Percentiles rank a stretch among this genome's conserved stretches.
phyloP scores from a whole-genome alignment of 805 yeast species.

The Wickerhamiella cacticola region DNA sequence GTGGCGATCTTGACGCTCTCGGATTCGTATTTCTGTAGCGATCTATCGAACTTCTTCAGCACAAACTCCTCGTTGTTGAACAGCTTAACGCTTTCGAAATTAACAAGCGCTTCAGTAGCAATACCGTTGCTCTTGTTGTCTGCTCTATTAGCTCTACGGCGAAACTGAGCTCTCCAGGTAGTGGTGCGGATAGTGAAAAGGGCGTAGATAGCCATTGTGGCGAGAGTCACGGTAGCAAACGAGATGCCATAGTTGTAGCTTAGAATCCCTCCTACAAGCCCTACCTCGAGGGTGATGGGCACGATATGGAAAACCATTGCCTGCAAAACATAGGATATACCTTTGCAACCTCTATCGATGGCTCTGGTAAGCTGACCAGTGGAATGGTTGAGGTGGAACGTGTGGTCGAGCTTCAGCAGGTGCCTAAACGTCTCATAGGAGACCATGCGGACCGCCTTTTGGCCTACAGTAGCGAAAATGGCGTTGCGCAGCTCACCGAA shows the following conservation, averaged over 20 bases:
- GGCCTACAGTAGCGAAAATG: constrained; percentile 89
- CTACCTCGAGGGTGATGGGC: constrained; percentile 84
- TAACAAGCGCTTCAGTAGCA: constrained; percentile 85
- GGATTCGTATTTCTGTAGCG: constrained; percentile 61
- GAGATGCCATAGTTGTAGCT: constrained; percentile 83
- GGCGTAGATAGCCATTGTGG: constrained; percentile 83
- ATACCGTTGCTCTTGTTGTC: constrained; percentile 94
- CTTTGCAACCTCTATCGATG: constrained; percentile 94
- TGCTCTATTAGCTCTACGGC: constrained; percentile 81
- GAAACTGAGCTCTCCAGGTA: constrained; percentile 88
- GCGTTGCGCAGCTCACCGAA: constrained; percentile 95
- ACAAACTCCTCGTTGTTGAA: constrained; percentile 83
- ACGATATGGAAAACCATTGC: constrained; percentile 97
- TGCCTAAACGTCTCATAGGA: constrained; percentile 81
- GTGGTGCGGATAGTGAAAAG: constrained; percentile 83
- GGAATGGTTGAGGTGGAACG: constrained; percentile 81
- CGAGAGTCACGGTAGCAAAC: constrained; percentile 78
- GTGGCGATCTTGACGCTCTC: constrained; percentile 63
- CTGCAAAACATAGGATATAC: constrained; percentile 80
- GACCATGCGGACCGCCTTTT: constrained; percentile 80
- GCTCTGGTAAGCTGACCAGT: constrained; percentile 96
- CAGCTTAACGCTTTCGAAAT: constrained; percentile 81
- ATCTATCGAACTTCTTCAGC: constrained; percentile 62
- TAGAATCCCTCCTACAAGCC: constrained; percentile 83
- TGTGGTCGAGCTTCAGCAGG: constrained; percentile 68